Evolutionary conservation across 495 filamentous ascomycete genomes (phyloP).

Genomic region (Aspergillus leporis): DNA sequence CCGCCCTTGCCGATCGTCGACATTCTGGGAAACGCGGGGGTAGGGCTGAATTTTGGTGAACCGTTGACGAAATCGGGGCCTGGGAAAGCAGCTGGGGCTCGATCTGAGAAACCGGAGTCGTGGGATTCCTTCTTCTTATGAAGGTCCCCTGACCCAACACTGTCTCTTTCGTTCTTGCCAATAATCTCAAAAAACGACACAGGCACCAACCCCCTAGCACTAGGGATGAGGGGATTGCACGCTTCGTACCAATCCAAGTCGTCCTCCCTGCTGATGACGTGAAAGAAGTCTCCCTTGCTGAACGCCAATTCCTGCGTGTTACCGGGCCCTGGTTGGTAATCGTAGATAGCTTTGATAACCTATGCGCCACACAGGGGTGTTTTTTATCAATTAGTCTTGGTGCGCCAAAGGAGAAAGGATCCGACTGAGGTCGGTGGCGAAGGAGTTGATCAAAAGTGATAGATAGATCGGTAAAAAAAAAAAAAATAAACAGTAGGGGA

Average conservation of each 20-base stretch:
- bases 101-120: conserved; percentile 83
- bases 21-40: conserved; percentile 44
- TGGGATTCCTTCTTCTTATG: conserved; percentile 59
- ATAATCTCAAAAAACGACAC: conserved; percentile 90
- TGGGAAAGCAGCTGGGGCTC: conserved; percentile 36
- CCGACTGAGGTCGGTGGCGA: conserved; percentile 7
- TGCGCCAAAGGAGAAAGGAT: conserved; percentile 9
- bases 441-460: conserved; percentile 6
- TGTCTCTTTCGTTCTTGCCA: conserved; percentile 84
- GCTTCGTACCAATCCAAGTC: conserved; percentile 97
- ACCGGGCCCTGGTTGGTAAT: conserved; percentile 74
- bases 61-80: conserved; percentile 33
- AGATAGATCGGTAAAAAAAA: conserved; percentile 12
- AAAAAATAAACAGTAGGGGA: conserved; percentile 6
- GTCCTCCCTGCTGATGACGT: conserved; percentile 95
- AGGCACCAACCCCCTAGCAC: conserved; percentile 87
- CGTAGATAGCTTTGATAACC: conserved; percentile 97
- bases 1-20: conserved; percentile 61
- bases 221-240: conserved; percentile 89
- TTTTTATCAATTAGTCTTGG: conserved; percentile 15
- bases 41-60: conserved; percentile 34
- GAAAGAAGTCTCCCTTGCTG: conserved; percentile 94
- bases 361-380: conserved; percentile 38
- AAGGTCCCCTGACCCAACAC: conserved; percentile 68
- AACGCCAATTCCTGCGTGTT: conserved; percentile 79